Evolutionary conservation across 352 stramenopile genomes (phyloP).

Genomic region (Pythium chondricola): DNA sequence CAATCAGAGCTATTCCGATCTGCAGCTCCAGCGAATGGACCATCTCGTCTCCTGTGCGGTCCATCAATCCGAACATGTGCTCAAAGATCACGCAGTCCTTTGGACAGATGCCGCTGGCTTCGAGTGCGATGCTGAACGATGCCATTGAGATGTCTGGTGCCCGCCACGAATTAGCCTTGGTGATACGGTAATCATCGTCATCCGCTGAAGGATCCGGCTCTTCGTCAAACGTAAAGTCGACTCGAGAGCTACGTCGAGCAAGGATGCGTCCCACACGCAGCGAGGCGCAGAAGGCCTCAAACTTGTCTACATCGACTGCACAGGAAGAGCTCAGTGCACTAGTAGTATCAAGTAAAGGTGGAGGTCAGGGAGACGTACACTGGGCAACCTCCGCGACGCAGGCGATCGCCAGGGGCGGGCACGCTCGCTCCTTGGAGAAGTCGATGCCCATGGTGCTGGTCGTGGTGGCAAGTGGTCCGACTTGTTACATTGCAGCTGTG

Average conservation of each 20-base stretch:
- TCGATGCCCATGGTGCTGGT: conserved; percentile 29
- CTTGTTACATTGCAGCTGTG: too few species aligned
- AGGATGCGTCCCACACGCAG: background rate
- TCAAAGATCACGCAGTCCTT: conserved; percentile 49
- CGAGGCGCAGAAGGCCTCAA: conserved; percentile 1
- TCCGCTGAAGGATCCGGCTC: too few species aligned
- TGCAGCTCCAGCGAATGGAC: conserved; percentile 39
- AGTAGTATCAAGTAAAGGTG: too few species aligned
- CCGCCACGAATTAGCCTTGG: conserved; percentile 10
- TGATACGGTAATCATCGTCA: too few species aligned
- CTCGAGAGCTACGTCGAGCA: background rate
- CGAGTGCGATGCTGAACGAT: conserved; percentile 32
- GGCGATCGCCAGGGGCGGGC: conserved; percentile 31
- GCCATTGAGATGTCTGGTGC: conserved; percentile 28
- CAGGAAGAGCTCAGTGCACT: background rate
- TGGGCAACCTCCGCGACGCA: conserved; percentile 54
- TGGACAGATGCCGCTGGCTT: conserved; percentile 33
- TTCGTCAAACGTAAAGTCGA: too few species aligned
- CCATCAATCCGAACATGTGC: conserved; percentile 50
- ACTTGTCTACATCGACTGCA: conserved; percentile 6
- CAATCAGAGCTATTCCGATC: conserved; percentile 30
- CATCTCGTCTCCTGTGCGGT: conserved; percentile 48
- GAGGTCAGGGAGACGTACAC: conserved; percentile 28
- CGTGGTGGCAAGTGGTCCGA: too few species aligned
- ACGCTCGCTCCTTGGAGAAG: conserved; percentile 30